Evolutionary conservation across 306 rosid genomes (phyloP).

Genomic region (Geum urbanum): DNA sequence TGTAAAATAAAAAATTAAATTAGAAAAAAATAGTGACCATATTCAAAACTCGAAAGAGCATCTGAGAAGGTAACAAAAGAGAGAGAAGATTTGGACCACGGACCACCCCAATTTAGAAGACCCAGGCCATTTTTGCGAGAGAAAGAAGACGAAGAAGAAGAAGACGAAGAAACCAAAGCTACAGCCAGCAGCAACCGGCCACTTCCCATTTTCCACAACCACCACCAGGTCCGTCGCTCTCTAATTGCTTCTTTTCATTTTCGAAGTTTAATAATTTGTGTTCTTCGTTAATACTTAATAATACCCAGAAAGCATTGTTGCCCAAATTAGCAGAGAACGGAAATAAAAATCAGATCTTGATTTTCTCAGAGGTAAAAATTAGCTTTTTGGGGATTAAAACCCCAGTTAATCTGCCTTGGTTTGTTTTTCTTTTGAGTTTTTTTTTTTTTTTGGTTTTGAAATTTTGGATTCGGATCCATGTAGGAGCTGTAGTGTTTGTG

Average conservation of each 20-base stretch:
- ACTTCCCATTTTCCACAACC: not conserved
- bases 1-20: too few relatives aligned
- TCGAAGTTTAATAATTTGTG: not conserved
- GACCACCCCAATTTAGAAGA: constrained; percentile 11
- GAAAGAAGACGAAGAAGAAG: too few relatives aligned
- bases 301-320: not conserved
- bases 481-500: constrained; percentile 12
- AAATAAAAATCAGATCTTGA: constrained; percentile 17
- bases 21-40: not conserved
- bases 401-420: constrained; percentile 12
- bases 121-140: too few relatives aligned
- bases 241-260: not conserved
- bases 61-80: too few relatives aligned
- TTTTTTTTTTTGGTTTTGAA: constrained; percentile 3
- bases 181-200: constrained; percentile 21
- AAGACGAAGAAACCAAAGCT: not conserved
- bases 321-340: not conserved
- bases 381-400: too few relatives aligned
- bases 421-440: constrained; percentile 25
- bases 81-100: constrained; percentile 8
- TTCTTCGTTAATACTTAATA: constrained; percentile 1
- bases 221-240: constrained; percentile 17
- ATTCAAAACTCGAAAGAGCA: not conserved
- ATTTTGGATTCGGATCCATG: constrained; percentile 55
- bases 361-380: not conserved